Percentiles rank a stretch among this genome's conserved stretches.
Conservation (phyloP, 169 alveolate species). For the Eimeria acervulina region DNA sequence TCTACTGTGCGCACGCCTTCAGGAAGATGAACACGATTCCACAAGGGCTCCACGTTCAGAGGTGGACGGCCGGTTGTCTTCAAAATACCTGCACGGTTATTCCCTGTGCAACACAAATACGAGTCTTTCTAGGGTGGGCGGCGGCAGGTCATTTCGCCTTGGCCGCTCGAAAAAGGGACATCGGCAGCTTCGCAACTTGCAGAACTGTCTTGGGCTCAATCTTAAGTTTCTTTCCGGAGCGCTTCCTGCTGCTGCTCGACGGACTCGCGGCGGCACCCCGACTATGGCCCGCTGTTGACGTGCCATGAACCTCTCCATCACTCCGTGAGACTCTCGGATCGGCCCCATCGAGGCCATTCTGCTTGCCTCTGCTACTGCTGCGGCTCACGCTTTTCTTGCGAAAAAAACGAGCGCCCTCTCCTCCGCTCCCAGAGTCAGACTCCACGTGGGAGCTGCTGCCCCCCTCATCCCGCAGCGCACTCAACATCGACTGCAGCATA, state of each 20-base stretch:
- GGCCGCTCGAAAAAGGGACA: slow-evolving; percentile 84
- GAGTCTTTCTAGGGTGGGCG: slow-evolving; percentile 36
- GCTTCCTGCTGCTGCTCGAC: slow-evolving; percentile 76
- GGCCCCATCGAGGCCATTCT: slow-evolving; percentile 61
- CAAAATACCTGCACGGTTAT: slow-evolving; percentile 59
- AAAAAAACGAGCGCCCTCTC: slow-evolving; percentile 70
- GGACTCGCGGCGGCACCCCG: slow-evolving; percentile 72
- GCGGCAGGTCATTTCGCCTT: slow-evolving; percentile 81
- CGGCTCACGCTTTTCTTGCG: slow-evolving; percentile 79
- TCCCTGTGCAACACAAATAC: slow-evolving; percentile 65
- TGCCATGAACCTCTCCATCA: slow-evolving; percentile 73
- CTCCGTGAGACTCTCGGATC: slow-evolving; percentile 75
- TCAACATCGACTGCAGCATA: slow-evolving; percentile 75
- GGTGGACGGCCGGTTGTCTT: slow-evolving; percentile 55
- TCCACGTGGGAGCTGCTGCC: slow-evolving; percentile 80
- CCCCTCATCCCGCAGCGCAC: slow-evolving; percentile 75
- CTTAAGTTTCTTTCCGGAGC: slow-evolving; percentile 81
- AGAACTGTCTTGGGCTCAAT: slow-evolving; percentile 83
- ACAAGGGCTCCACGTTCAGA: slow-evolving; percentile 11
- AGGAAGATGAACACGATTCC: slow-evolving; percentile 57
- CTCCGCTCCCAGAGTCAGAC: slow-evolving; percentile 80
- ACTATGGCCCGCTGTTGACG: slow-evolving; percentile 40
- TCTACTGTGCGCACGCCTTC: slow-evolving; percentile 59
- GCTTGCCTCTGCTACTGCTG: slow-evolving; percentile 80
- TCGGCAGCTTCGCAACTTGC: slow-evolving; percentile 84